phyloP scores from a whole-genome alignment of 2,329 filamentous ascomycete species.

The Coniochaeta sp. region DNA sequence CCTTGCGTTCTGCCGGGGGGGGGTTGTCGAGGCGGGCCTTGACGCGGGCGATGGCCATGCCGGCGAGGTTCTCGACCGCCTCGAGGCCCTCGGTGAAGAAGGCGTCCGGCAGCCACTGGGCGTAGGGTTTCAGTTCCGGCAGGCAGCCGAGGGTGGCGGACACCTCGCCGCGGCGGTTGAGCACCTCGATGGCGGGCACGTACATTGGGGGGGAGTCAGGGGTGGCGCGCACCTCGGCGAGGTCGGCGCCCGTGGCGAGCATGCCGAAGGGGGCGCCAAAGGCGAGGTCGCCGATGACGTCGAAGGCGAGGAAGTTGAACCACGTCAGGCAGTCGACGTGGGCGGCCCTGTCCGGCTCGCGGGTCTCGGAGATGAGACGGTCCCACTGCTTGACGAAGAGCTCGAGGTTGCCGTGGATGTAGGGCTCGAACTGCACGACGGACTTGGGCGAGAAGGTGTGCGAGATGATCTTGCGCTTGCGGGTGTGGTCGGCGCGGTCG shows the following conservation, averaged over 20 bases:
- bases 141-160: constrained; percentile 71
- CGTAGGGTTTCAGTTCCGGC: constrained; percentile 70
- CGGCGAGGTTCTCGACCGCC: constrained; percentile 74
- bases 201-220: constrained; percentile 58
- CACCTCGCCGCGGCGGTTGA: constrained; percentile 84
- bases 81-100: constrained; percentile 72
- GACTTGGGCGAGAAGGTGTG: constrained; percentile 83
- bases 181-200: constrained; percentile 75
- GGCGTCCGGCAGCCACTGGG: constrained; percentile 70
- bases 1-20: constrained; percentile 60
- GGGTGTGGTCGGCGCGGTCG: constrained; percentile 71
- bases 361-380: constrained; percentile 37
- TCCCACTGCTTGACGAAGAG: constrained; percentile 70
- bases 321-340: constrained; percentile 69
- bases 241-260: constrained; percentile 68
- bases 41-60: constrained; percentile 81
- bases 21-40: constrained; percentile 64
- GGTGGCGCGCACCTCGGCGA: constrained; percentile 63
- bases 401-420: constrained; percentile 74
- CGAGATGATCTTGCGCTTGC: constrained; percentile 83
- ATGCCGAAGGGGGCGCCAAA: constrained; percentile 79
- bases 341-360: constrained; percentile 45
- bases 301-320: constrained; percentile 63
- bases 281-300: constrained; percentile 50
- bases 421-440: constrained; percentile 79